These are phyloP conservation scores for Colletotrichum tofieldiae DNA, from an alignment of 2,329 filamentous ascomycete species.

Conservation along the genomic window DNA sequence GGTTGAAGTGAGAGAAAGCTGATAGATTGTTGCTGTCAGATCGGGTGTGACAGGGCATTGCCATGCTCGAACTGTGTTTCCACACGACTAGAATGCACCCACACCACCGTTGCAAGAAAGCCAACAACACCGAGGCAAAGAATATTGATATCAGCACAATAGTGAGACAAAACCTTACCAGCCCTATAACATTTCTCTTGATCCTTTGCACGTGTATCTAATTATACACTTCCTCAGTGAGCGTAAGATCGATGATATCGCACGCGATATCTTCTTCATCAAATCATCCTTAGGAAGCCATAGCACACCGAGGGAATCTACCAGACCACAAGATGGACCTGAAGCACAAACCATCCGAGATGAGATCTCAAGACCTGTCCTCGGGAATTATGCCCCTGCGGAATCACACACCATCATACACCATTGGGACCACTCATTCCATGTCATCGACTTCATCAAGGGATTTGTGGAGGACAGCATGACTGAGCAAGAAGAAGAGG, in stretches of 20 bases:
- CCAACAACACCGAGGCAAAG: conserved; percentile 50
- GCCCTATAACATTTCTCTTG: background rate
- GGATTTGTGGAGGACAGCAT: conserved; percentile 4
- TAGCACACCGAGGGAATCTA: background rate
- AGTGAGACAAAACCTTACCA: background rate
- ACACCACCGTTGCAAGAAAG: conserved; percentile 49
- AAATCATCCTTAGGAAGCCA: background rate
- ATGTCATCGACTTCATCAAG: conserved; percentile 54
- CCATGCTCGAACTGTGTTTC: conserved; percentile 55
- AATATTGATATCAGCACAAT: conserved; percentile 55
- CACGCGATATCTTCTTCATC: background rate
- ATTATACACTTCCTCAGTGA: background rate
- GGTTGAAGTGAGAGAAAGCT: background rate
- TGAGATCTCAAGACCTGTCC: background rate
- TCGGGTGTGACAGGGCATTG: conserved; percentile 51
- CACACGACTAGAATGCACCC: conserved; percentile 52
- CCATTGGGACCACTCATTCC: conserved; percentile 52
- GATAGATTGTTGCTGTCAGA: conserved; percentile 38
- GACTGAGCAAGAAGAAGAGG: background rate
- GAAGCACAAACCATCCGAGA: background rate
- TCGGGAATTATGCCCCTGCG: background rate
- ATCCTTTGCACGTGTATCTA: background rate
- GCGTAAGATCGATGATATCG: background rate
- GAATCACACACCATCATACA: background rate
- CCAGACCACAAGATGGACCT: background rate